Percentiles rank a stretch among this genome's conserved stretches.
Conservation (phyloP, 495 filamentous ascomycete genomes). For the Pseudomonodictys pantanalensis region DNA sequence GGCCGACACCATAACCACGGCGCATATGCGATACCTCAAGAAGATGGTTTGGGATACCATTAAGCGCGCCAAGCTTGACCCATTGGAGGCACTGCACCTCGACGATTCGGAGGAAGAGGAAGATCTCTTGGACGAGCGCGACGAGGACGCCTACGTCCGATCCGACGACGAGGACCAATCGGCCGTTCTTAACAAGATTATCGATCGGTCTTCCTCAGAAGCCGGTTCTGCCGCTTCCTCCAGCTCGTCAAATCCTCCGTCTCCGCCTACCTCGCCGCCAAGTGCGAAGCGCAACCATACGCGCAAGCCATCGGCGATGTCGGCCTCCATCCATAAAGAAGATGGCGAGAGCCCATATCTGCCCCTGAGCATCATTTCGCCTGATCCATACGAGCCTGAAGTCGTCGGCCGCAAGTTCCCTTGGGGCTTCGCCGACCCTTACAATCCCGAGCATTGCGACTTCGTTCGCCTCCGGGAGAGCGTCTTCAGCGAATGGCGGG, state of each 20-base stretch:
- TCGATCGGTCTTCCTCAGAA: conserved; percentile 35
- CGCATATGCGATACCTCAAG: conserved; percentile 92
- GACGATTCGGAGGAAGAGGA: conserved; percentile 64
- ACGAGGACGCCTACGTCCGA: conserved; percentile 42
- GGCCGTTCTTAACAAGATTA: conserved; percentile 31
- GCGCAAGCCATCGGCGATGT: conserved; percentile 34
- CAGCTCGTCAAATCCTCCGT: conserved; percentile 10
- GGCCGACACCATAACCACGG: conserved; percentile 89
- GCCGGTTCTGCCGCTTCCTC: conserved; percentile 23
- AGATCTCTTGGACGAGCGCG: conserved; percentile 35
- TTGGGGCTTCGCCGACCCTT: conserved; percentile 95
- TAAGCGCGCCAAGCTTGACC: conserved; percentile 81
- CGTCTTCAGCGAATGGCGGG: conserved; percentile 90
- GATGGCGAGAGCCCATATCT: conserved; percentile 50
- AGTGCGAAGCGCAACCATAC: conserved; percentile 22
- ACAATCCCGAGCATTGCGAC: conserved; percentile 88
- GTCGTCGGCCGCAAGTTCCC: conserved; percentile 80
- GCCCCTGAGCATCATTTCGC: conserved; percentile 90
- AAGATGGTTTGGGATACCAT: conserved; percentile 85
- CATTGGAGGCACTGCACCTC: conserved; percentile 78
- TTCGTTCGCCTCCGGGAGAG: conserved; percentile 86
- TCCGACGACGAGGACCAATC: conserved; percentile 30
- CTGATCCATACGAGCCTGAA: conserved; percentile 74
- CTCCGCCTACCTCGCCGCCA: conserved; percentile 30
- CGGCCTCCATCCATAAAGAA: conserved; percentile 24